Evolutionary conservation across 345 rosid genomes (phyloP), one percentile per base, ranked within the genome.

Genomic region (Turritis glabra): DNA sequence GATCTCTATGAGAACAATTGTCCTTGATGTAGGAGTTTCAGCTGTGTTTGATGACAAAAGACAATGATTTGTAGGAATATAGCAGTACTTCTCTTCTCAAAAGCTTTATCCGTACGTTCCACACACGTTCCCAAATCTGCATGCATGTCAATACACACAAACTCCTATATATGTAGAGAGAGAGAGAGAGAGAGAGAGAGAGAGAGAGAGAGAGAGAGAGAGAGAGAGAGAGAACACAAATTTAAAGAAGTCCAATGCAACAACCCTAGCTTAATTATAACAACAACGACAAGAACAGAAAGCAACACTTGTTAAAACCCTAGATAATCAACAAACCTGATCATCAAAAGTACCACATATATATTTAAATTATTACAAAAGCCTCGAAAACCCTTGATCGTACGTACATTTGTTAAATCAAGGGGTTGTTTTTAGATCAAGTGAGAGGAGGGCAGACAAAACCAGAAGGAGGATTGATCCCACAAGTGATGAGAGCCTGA

Each of bases 401-500:
- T 41, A 44, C 59, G 17, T 37, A 43, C 46, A 54, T 60, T 41
- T 29, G 55, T 70, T 58, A 21, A 43, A 30, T 57, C 51, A 32
- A 35, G 23, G 15, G 47, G 10, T 1, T 29, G 35, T 46, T 55
- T 23, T 37, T 19, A 32, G 54, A 62, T 72, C 69, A 78, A 67
- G 74, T 25, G 64, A 83, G 80, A 71, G 87, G 78, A 73, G 89
- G 87, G 64, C 96, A 90, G 44, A 89, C 72, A 71, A 83, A 90
- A 54, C 90, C 91, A 68, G 91, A 82, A 74, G 93, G 96, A 43
- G 90, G 86, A 18, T 80, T 90, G 82, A 79, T 85, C 40, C 96
- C 96, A 54, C 96, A 90, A 47, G 91, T 84, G 38, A 88, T 65
- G 32, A 90, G 84, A 69, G 77, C 89, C 75, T 90, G 93, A 71